Evolutionary conservation across 2,329 filamentous ascomycete genomes (phyloP).

Genomic region (Apiospora saccharicola): DNA sequence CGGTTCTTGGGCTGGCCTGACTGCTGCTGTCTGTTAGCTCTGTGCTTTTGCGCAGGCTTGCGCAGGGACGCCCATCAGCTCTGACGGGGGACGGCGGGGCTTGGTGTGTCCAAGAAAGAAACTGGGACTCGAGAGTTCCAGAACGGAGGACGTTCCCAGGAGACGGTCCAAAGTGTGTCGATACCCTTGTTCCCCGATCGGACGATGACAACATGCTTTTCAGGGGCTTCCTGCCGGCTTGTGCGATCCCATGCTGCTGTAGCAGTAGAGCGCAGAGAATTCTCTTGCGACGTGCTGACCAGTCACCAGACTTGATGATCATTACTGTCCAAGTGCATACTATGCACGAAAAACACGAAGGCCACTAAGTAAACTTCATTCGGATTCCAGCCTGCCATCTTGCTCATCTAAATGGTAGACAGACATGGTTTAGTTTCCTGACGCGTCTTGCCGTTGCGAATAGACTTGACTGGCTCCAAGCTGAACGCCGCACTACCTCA

Average conservation of each 20-base stretch:
- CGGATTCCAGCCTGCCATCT: background rate
- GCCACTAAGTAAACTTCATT: background rate
- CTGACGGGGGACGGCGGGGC: slow-evolving; percentile 18
- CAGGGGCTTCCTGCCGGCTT: slow-evolving; percentile 1
- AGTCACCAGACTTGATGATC: background rate
- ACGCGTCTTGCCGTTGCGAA: background rate
- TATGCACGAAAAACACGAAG: background rate
- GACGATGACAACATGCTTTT: slow-evolving; percentile 21
- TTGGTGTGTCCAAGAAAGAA: slow-evolving; percentile 11
- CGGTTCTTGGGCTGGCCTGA: background rate
- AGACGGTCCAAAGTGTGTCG: slow-evolving; percentile 3
- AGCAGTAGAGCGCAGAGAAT: background rate
- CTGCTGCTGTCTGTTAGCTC: background rate
- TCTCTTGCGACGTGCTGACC: background rate
- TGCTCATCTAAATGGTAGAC: too few species aligned
- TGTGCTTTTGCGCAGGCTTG: background rate
- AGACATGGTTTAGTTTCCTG: background rate
- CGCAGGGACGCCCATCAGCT: background rate
- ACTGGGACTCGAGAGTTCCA: slow-evolving; percentile 21
- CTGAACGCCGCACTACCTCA: slow-evolving; percentile 12
- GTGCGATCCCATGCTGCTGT: background rate
- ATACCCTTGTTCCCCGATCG: slow-evolving; percentile 5
- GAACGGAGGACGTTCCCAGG: slow-evolving; percentile 17
- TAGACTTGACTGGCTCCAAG: background rate
- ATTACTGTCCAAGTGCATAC: slow-evolving; percentile 3